Percentiles rank a stretch among this genome's conserved stretches.
phyloP scores from a whole-genome alignment of 305 asterid species.

The Rubia peregrina region DNA sequence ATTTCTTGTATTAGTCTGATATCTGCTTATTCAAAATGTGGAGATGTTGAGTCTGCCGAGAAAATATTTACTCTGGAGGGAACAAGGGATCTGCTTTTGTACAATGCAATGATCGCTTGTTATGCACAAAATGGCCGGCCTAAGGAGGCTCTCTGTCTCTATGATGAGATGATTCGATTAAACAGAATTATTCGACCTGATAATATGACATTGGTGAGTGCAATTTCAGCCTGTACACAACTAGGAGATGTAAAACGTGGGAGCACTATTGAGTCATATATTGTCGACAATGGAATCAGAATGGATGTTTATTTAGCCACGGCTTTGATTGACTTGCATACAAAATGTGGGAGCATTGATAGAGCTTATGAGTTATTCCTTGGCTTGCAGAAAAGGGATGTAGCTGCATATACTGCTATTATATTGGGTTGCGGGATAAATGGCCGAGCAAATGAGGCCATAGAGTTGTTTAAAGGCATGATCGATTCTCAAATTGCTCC shows the following conservation, averaged over 20 bases:
- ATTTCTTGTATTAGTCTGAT: slow-evolving; percentile 70
- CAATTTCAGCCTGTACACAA: slow-evolving; percentile 72
- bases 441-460: slow-evolving; percentile 56
- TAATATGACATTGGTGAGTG: slow-evolving; percentile 61
- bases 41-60: slow-evolving; percentile 56
- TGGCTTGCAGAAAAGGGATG: slow-evolving; percentile 43
- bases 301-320: slow-evolving; percentile 83
- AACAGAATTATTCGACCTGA: slow-evolving; percentile 44
- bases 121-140: slow-evolving; percentile 59
- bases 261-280: slow-evolving; percentile 47
- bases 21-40: slow-evolving; percentile 61
- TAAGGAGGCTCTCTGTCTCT: slow-evolving; percentile 60
- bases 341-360: slow-evolving; percentile 64
- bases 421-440: slow-evolving; percentile 75
- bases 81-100: slow-evolving; percentile 41
- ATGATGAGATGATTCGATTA: slow-evolving; percentile 53
- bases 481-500: slow-evolving; percentile 41
- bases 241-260: slow-evolving; percentile 59
- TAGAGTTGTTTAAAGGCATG: slow-evolving; percentile 63
- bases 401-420: slow-evolving; percentile 80
- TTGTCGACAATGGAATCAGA: slow-evolving; percentile 41
- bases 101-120: slow-evolving; percentile 78
- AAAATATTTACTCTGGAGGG: slow-evolving; percentile 35
- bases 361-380: slow-evolving; percentile 61
- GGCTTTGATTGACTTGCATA: slow-evolving; percentile 62